Conservation (phyloP, 306 rosid species). For the Cucumis cinereus region DNA sequence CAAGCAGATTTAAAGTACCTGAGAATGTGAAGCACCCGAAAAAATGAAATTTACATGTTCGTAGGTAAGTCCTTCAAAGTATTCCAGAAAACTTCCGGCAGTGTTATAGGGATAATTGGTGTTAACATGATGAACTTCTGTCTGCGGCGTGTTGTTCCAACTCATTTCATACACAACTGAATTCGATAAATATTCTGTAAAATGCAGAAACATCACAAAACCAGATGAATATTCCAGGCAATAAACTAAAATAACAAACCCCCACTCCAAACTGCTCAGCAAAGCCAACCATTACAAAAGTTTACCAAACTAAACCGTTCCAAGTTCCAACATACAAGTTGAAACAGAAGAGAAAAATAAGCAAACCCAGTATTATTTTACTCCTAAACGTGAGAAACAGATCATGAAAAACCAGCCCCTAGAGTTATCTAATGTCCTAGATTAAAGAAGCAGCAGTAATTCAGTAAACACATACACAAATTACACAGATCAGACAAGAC, state of each 20-base stretch:
- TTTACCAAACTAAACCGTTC: background rate
- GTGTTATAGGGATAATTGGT: constrained; percentile 63
- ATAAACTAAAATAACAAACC: background rate
- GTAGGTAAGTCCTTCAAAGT: constrained; percentile 89
- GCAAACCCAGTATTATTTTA: background rate
- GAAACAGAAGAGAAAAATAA: background rate
- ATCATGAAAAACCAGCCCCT: background rate
- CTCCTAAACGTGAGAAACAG: background rate
- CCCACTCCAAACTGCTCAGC: background rate
- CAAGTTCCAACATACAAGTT: background rate
- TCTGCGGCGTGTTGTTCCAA: constrained; percentile 64
- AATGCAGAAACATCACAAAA: background rate
- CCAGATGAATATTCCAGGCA: background rate
- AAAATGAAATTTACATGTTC: constrained; percentile 97
- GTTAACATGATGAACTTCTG: constrained; percentile 73
- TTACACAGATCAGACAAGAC: background rate
- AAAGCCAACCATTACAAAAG: background rate
- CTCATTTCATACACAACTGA: constrained; percentile 37
- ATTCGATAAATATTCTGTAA: background rate
- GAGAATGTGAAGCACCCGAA: constrained; percentile 85
- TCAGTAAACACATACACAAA: background rate
- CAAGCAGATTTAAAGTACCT: constrained; percentile 37
- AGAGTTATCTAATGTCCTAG: background rate
- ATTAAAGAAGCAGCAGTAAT: background rate
- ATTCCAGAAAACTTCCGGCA: constrained; percentile 93